Conservation (phyloP, 306 rosid genomes). For the Cucurbita ficifolia region DNA sequence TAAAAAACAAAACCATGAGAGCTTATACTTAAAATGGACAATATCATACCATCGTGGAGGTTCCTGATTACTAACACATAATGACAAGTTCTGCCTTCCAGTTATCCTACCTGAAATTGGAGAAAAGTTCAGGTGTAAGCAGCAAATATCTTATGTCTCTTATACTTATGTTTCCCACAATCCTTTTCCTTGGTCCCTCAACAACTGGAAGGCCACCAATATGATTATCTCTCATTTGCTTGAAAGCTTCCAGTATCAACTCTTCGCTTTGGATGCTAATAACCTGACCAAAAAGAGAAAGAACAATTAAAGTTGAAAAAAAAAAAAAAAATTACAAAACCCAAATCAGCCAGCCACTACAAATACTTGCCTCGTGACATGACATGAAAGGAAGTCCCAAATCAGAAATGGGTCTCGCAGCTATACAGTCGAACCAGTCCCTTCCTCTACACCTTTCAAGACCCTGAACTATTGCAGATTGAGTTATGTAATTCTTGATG, state of each 20-base stretch:
- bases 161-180: conserved; percentile 65
- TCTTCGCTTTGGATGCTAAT: conserved; percentile 44
- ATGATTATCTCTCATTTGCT: conserved; percentile 57
- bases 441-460: conserved; percentile 61
- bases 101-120: conserved; percentile 53
- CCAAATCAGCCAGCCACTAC: neutral
- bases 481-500: conserved; percentile 72
- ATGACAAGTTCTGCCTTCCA: neutral
- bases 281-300: neutral
- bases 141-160: conserved; percentile 60
- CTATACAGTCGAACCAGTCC: conserved; percentile 85
- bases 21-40: too few relatives aligned
- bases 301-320: neutral
- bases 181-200: conserved; percentile 46
- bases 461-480: conserved; percentile 83
- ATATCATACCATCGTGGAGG: too few relatives aligned
- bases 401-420: conserved; percentile 40
- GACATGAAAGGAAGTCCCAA: conserved; percentile 88
- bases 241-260: conserved; percentile 83
- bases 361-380: conserved; percentile 33
- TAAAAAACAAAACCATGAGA: too few relatives aligned
- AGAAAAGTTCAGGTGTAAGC: conserved; percentile 60
- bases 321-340: neutral
- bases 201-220: conserved; percentile 81
- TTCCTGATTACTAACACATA: neutral